Conservation (phyloP, 2,329 filamentous ascomycete genomes). For the Cladosporium sp. region DNA sequence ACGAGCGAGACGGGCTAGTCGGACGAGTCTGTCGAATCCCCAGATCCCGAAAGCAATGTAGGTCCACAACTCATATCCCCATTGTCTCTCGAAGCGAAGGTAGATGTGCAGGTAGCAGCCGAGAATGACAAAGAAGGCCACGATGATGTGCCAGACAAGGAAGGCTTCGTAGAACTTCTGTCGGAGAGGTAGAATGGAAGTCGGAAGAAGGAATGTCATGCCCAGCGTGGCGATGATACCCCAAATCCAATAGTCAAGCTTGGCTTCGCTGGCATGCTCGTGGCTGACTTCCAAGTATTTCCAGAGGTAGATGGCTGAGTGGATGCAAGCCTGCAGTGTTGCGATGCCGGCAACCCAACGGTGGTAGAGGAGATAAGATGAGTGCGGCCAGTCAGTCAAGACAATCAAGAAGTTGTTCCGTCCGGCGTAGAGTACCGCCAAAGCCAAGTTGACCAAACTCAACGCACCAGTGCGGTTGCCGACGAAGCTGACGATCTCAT, state of each 20-base stretch:
- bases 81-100: slow-evolving; percentile 32
- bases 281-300: slow-evolving; percentile 20
- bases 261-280: slow-evolving; percentile 17
- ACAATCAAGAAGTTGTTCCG: slow-evolving; percentile 48
- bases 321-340: slow-evolving; percentile 43
- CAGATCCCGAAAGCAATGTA: slow-evolving; percentile 42
- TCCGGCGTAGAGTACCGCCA: slow-evolving; percentile 42
- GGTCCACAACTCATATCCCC: slow-evolving; percentile 48
- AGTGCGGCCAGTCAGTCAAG: slow-evolving; percentile 47
- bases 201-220: slow-evolving; percentile 28
- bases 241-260: slow-evolving; percentile 41
- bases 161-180: slow-evolving; percentile 42
- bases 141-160: slow-evolving; percentile 39
- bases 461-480: slow-evolving; percentile 40
- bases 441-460: slow-evolving; percentile 37
- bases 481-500: slow-evolving; percentile 33
- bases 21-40: slow-evolving; percentile 43
- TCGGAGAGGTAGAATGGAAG: slow-evolving; percentile 36
- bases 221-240: slow-evolving; percentile 39
- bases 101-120: slow-evolving; percentile 43
- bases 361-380: slow-evolving; percentile 47
- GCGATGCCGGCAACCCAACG: slow-evolving; percentile 46
- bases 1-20: slow-evolving; percentile 36
- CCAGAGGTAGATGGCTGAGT: slow-evolving; percentile 41
- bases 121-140: slow-evolving; percentile 39